Percentiles rank a stretch among this genome's conserved stretches.
Evolutionary conservation across 306 rosid genomes (phyloP).

Genomic region (Vicia villosa): DNA sequence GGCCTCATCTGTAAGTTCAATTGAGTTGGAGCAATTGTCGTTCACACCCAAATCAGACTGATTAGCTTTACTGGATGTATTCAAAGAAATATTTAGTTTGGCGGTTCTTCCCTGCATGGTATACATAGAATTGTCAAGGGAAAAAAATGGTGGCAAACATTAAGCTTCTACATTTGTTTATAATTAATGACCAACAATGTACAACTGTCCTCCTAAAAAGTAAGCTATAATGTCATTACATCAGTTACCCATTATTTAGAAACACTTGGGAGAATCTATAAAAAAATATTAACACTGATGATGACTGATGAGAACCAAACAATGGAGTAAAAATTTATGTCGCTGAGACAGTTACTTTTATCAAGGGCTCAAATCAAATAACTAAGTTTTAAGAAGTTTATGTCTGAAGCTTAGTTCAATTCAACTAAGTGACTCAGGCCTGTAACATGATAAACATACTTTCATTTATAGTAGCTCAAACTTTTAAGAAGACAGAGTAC

Average conservation of each 20-base stretch:
- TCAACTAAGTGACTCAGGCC: slow-evolving; percentile 23
- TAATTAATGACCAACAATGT: slow-evolving; percentile 16
- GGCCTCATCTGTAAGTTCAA: slow-evolving; percentile 40
- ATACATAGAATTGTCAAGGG: slow-evolving; percentile 39
- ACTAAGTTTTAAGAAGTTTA: slow-evolving; percentile 18
- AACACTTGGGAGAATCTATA: slow-evolving; percentile 12
- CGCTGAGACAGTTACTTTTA: not conserved
- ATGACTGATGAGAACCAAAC: slow-evolving; percentile 12
- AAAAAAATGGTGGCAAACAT: slow-evolving; percentile 37
- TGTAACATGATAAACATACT: slow-evolving; percentile 16
- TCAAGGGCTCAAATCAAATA: slow-evolving; percentile 16
- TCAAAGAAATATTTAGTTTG: slow-evolving; percentile 58
- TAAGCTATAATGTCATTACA: slow-evolving; percentile 10
- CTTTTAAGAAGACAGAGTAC: slow-evolving; percentile 19
- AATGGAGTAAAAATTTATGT: slow-evolving; percentile 3
- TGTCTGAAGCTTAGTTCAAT: slow-evolving; percentile 15
- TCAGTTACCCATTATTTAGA: not conserved
- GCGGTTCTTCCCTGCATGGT: slow-evolving; percentile 70
- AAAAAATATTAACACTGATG: too few species aligned
- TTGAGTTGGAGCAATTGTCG: slow-evolving; percentile 38
- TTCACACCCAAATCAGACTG: slow-evolving; percentile 44
- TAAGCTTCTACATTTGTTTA: slow-evolving; percentile 31
- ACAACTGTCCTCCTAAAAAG: slow-evolving; percentile 21
- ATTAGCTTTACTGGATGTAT: slow-evolving; percentile 46
- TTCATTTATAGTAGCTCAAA: slow-evolving; percentile 22